Conservation (phyloP, 2,329 filamentous ascomycete genomes). For the Aspergillus neoniger region DNA sequence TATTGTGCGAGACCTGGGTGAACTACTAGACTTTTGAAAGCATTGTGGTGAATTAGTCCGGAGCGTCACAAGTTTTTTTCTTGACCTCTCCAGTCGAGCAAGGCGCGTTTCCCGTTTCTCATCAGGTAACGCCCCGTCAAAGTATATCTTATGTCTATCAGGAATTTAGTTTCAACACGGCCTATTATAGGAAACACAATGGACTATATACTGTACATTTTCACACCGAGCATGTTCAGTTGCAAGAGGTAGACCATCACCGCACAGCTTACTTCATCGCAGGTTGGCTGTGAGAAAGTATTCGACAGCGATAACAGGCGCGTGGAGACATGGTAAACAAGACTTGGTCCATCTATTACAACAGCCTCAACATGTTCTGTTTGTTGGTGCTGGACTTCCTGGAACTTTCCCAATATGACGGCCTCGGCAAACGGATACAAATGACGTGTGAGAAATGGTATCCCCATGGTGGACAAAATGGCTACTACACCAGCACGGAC, state of each 20-base stretch:
- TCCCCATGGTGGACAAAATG: background rate
- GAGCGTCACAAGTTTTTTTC: constrained; percentile 57
- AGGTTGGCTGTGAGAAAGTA: constrained; percentile 56
- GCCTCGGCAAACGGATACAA: constrained; percentile 34
- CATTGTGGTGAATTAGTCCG: constrained; percentile 41
- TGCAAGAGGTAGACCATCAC: constrained; percentile 64
- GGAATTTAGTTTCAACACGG: constrained; percentile 12
- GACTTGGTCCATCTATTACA: constrained; percentile 74
- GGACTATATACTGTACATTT: constrained; percentile 66
- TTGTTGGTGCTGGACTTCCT: constrained; percentile 9
- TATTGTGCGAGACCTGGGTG: constrained; percentile 8
- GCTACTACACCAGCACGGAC: background rate
- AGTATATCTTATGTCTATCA: constrained; percentile 69
- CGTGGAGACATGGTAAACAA: constrained; percentile 73
- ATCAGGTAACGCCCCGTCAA: constrained; percentile 77
- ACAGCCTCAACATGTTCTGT: constrained; percentile 33
- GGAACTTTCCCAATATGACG: constrained; percentile 22
- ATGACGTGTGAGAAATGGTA: constrained; percentile 17
- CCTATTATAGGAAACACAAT: constrained; percentile 11
- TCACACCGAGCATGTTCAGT: constrained; percentile 57
- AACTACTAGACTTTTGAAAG: constrained; percentile 22
- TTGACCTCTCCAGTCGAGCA: constrained; percentile 60
- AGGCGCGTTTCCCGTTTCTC: constrained; percentile 66
- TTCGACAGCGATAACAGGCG: constrained; percentile 50
- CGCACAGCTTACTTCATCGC: constrained; percentile 62